Conservation (phyloP, 495 filamentous ascomycete species). For the Trichoderma erinaceum region DNA sequence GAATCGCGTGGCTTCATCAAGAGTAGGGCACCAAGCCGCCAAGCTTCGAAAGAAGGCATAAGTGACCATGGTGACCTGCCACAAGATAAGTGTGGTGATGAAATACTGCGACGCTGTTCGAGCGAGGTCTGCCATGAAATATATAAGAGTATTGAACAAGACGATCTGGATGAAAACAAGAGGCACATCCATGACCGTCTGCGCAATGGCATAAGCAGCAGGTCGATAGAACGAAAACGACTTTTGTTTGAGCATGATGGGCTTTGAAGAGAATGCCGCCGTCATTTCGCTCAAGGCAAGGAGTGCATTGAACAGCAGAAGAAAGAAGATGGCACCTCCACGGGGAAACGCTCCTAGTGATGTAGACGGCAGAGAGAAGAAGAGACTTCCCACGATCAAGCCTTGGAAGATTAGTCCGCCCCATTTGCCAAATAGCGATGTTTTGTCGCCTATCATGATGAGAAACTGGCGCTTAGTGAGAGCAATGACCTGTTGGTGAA, state of each 20-base stretch:
- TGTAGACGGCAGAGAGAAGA: slow-evolving; percentile 62
- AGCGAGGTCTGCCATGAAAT: slow-evolving; percentile 67
- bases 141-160: slow-evolving; percentile 69
- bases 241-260: slow-evolving; percentile 77
- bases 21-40: slow-evolving; percentile 55
- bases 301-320: slow-evolving; percentile 74
- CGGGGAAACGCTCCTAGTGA: slow-evolving; percentile 47
- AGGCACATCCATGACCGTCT: slow-evolving; percentile 70
- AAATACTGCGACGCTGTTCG: slow-evolving; percentile 76
- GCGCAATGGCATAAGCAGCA: slow-evolving; percentile 68
- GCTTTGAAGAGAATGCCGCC: slow-evolving; percentile 60
- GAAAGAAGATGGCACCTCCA: slow-evolving; percentile 60
- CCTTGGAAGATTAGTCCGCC: slow-evolving; percentile 52
- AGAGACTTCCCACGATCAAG: slow-evolving; percentile 70
- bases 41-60: slow-evolving; percentile 74
- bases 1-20: slow-evolving; percentile 49
- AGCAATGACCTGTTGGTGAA: slow-evolving; percentile 59
- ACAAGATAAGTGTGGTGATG: slow-evolving; percentile 58
- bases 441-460: slow-evolving; percentile 42
- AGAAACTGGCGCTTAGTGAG: slow-evolving; percentile 62
- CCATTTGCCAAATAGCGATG: slow-evolving; percentile 52
- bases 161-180: slow-evolving; percentile 62
- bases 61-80: slow-evolving; percentile 65
- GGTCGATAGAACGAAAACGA: slow-evolving; percentile 81
- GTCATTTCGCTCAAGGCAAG: slow-evolving; percentile 73